phyloP scores from a whole-genome alignment of 768 basidiomycete genomes.

The Lenzites betulinus region DNA sequence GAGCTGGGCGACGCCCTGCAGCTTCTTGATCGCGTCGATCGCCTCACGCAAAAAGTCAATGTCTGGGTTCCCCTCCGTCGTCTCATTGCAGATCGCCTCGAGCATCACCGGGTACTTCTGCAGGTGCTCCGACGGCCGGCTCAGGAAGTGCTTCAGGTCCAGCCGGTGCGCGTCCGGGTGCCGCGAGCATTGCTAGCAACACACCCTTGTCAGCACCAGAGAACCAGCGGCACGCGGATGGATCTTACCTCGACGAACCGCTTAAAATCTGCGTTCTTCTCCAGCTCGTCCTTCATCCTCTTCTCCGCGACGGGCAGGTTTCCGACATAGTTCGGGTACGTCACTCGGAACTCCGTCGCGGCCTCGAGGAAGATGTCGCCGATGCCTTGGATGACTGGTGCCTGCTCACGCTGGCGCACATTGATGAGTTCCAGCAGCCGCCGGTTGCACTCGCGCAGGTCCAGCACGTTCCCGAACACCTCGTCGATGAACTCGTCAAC shows the following conservation, averaged over 20 bases:
- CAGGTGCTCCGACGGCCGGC: conserved; percentile 77
- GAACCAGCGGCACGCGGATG: neutral
- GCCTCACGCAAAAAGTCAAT: conserved; percentile 82
- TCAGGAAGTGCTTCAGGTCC: conserved; percentile 79
- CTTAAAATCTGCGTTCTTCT: conserved; percentile 77
- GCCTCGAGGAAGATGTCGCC: conserved; percentile 89
- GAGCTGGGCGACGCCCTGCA: conserved; percentile 80
- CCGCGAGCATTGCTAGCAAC: conserved; percentile 46
- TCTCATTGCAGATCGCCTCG: conserved; percentile 85
- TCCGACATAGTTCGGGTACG: conserved; percentile 85
- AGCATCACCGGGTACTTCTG: conserved; percentile 84
- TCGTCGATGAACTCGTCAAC: conserved; percentile 87
- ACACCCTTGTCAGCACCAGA: neutral
- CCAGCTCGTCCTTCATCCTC: conserved; percentile 83
- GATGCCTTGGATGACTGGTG: conserved; percentile 78
- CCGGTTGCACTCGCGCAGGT: conserved; percentile 82
- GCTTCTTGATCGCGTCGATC: conserved; percentile 77
- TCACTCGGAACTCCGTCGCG: conserved; percentile 83
- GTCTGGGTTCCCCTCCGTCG: conserved; percentile 78
- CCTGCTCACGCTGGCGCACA: conserved; percentile 83
- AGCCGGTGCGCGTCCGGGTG: conserved; percentile 59
- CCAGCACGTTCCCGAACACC: conserved; percentile 86
- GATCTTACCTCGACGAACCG: conserved; percentile 77
- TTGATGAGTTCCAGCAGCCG: conserved; percentile 84
- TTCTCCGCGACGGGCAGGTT: conserved; percentile 86